These are phyloP conservation scores for Eustoma russellianum DNA, from an alignment of 257 asterid species.

Conservation along the genomic window DNA sequence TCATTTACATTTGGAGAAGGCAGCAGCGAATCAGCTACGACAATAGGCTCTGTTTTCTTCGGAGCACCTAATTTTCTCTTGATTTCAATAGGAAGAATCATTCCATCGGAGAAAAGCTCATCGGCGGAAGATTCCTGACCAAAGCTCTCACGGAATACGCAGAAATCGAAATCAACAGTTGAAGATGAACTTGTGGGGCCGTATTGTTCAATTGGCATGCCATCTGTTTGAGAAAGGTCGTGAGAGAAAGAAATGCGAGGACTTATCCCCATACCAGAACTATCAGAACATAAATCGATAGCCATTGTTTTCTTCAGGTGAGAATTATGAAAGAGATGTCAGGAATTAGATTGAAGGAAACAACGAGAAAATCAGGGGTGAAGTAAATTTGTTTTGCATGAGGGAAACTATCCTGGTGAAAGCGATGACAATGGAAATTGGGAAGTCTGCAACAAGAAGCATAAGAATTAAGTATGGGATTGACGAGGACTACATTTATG, in stretches of 20 bases:
- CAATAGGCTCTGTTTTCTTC: conserved; percentile 3
- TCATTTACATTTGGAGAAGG: conserved; percentile 12
- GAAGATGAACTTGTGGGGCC: conserved; percentile 36
- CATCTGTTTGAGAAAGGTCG: conserved; percentile 48
- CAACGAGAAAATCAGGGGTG: conserved; percentile 6
- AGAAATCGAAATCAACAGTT: conserved; percentile 54
- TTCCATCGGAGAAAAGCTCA: conserved; percentile 82
- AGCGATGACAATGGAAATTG: background rate
- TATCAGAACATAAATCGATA: conserved; percentile 49
- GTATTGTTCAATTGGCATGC: conserved; percentile 53
- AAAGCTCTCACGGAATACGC: conserved; percentile 51
- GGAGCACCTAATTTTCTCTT: conserved; percentile 36
- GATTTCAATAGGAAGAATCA: conserved; percentile 66
- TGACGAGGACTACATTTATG: too few relatives aligned
- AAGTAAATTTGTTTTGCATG: conserved; percentile 8
- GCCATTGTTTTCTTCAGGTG: conserved; percentile 31
- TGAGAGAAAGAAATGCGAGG: conserved; percentile 85
- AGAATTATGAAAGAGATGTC: background rate
- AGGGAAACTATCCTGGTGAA: background rate
- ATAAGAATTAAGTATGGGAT: too few relatives aligned
- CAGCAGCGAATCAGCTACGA: too few relatives aligned
- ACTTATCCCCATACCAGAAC: conserved; percentile 40
- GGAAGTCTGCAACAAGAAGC: conserved; percentile 1
- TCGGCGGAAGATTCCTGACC: conserved; percentile 71
- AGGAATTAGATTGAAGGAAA: conserved; percentile 4